Base-by-base conservation (phyloP, 176 grass and related monocot species). In the Zea luxurians region DNA sequence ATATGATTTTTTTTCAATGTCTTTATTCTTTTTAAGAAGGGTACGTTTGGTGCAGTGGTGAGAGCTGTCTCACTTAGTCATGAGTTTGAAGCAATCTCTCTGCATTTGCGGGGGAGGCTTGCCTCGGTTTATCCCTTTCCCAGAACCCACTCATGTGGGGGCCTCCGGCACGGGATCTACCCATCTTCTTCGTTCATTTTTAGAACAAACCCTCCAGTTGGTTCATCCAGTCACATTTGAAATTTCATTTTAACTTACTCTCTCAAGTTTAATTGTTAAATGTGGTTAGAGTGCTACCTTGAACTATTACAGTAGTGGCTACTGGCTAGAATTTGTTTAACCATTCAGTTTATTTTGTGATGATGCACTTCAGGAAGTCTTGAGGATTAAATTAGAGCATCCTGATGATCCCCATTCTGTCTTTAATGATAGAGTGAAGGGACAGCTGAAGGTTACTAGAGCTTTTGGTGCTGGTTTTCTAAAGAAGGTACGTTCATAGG, bases 391-490 rank as follows among this genome's bases (percentile, higher is more conserved):
- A 74, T 83, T 47, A 76, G 93, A 97, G 76, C 93, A 97, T 88
- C 62, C 54, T 84, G 93, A 97, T 48, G 93, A 97, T 61, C 87
- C 90, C 76, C 88, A 97, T 81, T 85, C 90, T 72, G 86, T 97
- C 21, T 97, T 89, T 54, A 97, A 97, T 82, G 93, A 88, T 73
- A 90, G 93, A 80, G 93, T 97, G 64, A 97, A 97, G 64, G 93
- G 93, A 46, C 93, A 97, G 45, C 65, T 97, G 86, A 97, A 97
- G 77, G 90, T 97, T 78, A 97, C 90, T 64, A 87, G 90, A 82
- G 93, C 93, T 82, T 97, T 97, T 97, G 93, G 93, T 79, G 90
- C 93, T 36, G 88, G 80, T 20, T 97, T 97, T 90, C 88, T 97
- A 57, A 97, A 97, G 73, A 93, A 97, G 93, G 93, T 97, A 80